Evolutionary conservation across 441 rosid species (phyloP).

Genomic region (Erodium moschatum): DNA sequence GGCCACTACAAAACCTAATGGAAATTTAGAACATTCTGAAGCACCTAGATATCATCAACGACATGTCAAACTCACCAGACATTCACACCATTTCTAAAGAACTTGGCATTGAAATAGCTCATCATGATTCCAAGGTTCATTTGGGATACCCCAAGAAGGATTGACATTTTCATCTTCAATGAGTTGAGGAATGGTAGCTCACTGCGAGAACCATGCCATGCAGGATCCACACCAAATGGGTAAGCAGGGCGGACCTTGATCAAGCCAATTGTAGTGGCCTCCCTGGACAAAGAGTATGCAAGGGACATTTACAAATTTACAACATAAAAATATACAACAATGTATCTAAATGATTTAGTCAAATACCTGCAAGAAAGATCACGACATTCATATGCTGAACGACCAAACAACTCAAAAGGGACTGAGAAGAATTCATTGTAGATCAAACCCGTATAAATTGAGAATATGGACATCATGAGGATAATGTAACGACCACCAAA

Average conservation of each 20-base stretch:
- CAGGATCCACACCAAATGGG: slow-evolving; percentile 93
- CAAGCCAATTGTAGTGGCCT: slow-evolving; percentile 73
- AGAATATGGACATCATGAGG: slow-evolving; percentile 83
- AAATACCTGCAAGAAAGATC: slow-evolving; percentile 78
- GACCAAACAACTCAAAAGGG: slow-evolving; percentile 71
- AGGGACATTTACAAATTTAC: slow-evolving; percentile 5
- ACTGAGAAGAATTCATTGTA: slow-evolving; percentile 95
- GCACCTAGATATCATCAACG: neutral
- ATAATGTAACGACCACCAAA: slow-evolving; percentile 97
- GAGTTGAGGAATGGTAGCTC: slow-evolving; percentile 93
- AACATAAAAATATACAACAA: neutral
- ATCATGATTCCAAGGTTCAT: slow-evolving; percentile 93
- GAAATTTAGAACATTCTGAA: neutral
- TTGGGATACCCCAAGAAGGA: slow-evolving; percentile 85
- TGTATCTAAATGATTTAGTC: neutral
- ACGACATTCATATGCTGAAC: slow-evolving; percentile 82
- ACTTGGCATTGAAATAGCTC: slow-evolving; percentile 74
- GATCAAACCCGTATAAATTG: slow-evolving; percentile 80
- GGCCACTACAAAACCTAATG: neutral
- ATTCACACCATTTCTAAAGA: slow-evolving; percentile 48
- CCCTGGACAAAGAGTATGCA: slow-evolving; percentile 36
- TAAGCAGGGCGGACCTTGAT: slow-evolving; percentile 57
- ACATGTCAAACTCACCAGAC: slow-evolving; percentile 41
- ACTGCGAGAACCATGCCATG: slow-evolving; percentile 79
- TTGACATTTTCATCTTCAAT: slow-evolving; percentile 96